Conservation (phyloP, 169 alveolate species). For the Cryptosporidium canis region DNA sequence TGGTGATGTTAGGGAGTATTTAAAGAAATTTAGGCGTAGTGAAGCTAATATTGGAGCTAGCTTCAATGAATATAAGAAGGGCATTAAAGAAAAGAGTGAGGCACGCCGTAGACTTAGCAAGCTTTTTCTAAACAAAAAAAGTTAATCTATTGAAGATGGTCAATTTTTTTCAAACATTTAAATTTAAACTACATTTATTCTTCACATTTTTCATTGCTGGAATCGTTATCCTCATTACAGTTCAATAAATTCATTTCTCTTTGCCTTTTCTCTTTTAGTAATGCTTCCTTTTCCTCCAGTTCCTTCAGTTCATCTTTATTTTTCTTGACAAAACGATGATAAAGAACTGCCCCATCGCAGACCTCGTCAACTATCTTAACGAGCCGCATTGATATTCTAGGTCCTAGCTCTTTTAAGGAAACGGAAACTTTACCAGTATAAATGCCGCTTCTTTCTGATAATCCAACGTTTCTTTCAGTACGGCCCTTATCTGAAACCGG, state of each 20-base stretch:
- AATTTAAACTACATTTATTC: not conserved
- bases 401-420: conserved; percentile 76
- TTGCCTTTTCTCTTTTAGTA: conserved; percentile 74
- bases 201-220: not conserved
- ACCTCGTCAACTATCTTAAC: conserved; percentile 78
- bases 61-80: conserved; percentile 74
- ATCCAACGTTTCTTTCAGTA: conserved; percentile 1
- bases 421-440: conserved; percentile 72
- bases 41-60: conserved; percentile 81
- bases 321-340: conserved; percentile 77
- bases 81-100: conserved; percentile 3
- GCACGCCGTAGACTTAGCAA: conserved; percentile 19
- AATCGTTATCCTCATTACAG: not conserved
- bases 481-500: not conserved
- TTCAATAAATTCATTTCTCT: conserved; percentile 1
- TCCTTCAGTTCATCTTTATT: conserved; percentile 74
- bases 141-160: not conserved
- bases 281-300: conserved; percentile 71
- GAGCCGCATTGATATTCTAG: conserved; percentile 73
- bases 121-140: not conserved
- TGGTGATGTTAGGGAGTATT: conserved; percentile 77
- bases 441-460: conserved; percentile 59
- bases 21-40: conserved; percentile 82
- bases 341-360: conserved; percentile 79
- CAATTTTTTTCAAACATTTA: not conserved